phyloP scores from a whole-genome alignment of 352 stramenopile genomes.

The Phytophthora multivora region DNA sequence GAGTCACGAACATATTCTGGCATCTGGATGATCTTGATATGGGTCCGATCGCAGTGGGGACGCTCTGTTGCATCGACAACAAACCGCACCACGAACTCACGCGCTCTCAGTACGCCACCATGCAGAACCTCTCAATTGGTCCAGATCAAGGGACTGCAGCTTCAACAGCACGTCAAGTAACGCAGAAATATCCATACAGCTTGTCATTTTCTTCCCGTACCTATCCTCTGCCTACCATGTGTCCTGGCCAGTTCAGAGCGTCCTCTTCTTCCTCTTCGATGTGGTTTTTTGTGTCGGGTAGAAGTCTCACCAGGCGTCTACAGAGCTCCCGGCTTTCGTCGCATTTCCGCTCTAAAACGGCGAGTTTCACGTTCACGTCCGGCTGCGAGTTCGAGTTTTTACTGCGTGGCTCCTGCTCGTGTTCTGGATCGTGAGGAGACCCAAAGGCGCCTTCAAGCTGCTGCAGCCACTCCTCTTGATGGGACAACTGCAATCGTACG shows the following conservation, averaged over 20 bases:
- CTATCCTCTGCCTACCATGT: constrained; percentile 39
- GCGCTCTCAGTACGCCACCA: constrained; percentile 48
- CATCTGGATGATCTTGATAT: constrained; percentile 17
- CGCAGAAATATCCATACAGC: constrained; percentile 13
- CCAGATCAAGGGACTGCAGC: constrained; percentile 17
- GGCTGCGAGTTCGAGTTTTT: constrained; percentile 6
- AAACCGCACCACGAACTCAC: constrained; percentile 46
- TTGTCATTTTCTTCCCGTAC: constrained; percentile 23
- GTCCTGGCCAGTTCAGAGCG: constrained; percentile 25
- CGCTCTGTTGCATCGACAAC: constrained; percentile 57
- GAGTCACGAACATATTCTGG: constrained; percentile 46
- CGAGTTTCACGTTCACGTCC: constrained; percentile 22
- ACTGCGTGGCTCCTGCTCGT: constrained; percentile 17
- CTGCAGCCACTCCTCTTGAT: constrained; percentile 83
- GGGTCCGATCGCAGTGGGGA: constrained; percentile 44
- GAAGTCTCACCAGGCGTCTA: constrained; percentile 16
- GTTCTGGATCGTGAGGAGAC: constrained; percentile 49
- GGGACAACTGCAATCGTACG: constrained; percentile 56
- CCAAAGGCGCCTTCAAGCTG: constrained; percentile 76
- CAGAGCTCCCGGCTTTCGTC: constrained; percentile 32
- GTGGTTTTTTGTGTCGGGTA: constrained; percentile 12
- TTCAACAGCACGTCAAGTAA: constrained; percentile 3
- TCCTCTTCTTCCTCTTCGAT: constrained; percentile 24
- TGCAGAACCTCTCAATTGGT: constrained; percentile 43
- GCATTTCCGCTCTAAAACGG: constrained; percentile 33